Evolutionary conservation across 106 monocot genomes (phyloP).

Genomic region (Dioscorea zingiberensis): DNA sequence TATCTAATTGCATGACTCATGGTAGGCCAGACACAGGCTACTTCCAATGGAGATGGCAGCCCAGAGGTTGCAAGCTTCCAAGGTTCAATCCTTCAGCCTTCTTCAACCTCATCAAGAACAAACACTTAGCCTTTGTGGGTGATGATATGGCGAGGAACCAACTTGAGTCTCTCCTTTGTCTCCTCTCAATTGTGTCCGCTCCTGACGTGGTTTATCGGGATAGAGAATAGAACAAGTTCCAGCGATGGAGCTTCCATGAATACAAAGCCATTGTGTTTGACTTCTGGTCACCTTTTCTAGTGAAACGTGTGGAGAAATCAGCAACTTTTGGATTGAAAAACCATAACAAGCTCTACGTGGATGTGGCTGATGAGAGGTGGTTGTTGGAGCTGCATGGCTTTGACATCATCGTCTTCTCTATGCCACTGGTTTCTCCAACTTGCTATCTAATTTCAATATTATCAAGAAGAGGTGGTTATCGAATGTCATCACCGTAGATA

Average conservation of each 20-base stretch:
- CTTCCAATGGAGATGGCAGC: constrained; percentile 68
- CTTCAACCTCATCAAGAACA: constrained; percentile 37
- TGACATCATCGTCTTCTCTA: constrained; percentile 53
- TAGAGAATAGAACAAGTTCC: constrained; percentile 48
- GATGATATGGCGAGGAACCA: constrained; percentile 85
- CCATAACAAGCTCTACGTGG: constrained; percentile 63
- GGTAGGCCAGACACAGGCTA: constrained; percentile 81
- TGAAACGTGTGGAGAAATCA: constrained; percentile 57
- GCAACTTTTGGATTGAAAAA: constrained; percentile 24
- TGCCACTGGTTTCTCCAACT: constrained; percentile 89
- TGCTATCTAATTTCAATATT: constrained; percentile 49
- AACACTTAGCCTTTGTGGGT: constrained; percentile 69
- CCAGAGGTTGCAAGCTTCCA: constrained; percentile 40
- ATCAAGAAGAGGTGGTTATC: constrained; percentile 15
- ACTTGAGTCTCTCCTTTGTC: constrained; percentile 77
- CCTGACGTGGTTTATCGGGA: constrained; percentile 44
- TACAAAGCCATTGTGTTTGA: constrained; percentile 71
- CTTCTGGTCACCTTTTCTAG: constrained; percentile 93
- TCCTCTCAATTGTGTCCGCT: constrained; percentile 31
- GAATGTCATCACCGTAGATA: constrained; percentile 80
- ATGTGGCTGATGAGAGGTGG: constrained; percentile 63
- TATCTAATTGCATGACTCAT: constrained; percentile 74
- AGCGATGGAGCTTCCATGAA: constrained; percentile 48
- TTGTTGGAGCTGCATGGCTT: constrained; percentile 29
- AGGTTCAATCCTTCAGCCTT: constrained; percentile 41